Base-by-base conservation (phyloP, 202 grass and related monocot species). In the Musa balbisiana region DNA sequence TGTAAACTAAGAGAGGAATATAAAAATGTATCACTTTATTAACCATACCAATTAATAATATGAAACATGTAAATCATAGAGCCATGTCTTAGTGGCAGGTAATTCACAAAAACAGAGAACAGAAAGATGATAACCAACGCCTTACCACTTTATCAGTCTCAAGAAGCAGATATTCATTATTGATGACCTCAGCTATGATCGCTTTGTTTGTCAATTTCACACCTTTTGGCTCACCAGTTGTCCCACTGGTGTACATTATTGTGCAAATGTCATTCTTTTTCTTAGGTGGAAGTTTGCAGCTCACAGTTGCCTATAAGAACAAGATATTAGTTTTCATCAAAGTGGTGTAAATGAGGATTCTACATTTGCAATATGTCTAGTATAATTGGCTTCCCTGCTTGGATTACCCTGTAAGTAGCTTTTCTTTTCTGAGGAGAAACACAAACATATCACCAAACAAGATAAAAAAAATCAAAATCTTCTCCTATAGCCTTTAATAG, bases 221-320 rank as follows among this genome's bases (percentile, higher is more conserved):
- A 69, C 93, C 93, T 82, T 97, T 97, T 13, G 93, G 93, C 69
- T 93, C 93, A 6, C 93, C 93, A 50, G 90, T 97, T 75, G 93
- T 97, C 80, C 93, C 93, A 55, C 90, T 97, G 0, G 93, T 97
- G 74, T 97, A 97, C 90, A 97, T 97, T 67, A 93, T 97, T 60
- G 93, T 97, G 84, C 93, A 91, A 64, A 91, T 86, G 56, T 93
- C 84, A 53, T 93, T 86, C 66, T 91, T 89, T 8, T 74, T 76
- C 72, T 89, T 98, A 3, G 53, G 27, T 2, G 88, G 87, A 78
- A 91, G 80, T 58, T 78, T 56, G 0, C 49, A 20, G 49, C 77
- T 76, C 12, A 66, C 54, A 78, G 83, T 86, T 58, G 73, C 91
- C 94, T 94, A 33, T 71, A 72, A 52, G 78, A 69, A 82, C 29